Conservation (phyloP, 1,139 yeast species). For the Lizanozyma gosingica region DNA sequence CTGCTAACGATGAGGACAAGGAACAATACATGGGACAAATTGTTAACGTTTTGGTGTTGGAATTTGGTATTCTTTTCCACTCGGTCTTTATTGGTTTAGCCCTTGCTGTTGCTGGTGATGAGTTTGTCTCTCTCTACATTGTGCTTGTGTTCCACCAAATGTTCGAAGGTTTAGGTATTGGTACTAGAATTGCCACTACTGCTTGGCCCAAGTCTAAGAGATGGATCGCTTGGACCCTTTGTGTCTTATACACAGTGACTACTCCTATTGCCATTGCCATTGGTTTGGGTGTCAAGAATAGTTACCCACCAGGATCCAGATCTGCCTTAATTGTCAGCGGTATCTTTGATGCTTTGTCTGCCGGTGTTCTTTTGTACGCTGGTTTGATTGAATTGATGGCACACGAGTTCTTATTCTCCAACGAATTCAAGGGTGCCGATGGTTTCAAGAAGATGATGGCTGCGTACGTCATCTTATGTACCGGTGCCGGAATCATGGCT, state of each 20-base stretch:
- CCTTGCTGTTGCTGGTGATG: conserved; percentile 62
- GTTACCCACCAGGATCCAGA: conserved; percentile 54
- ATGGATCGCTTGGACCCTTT: conserved; percentile 52
- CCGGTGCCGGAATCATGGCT: conserved; percentile 35
- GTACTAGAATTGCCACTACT: conserved; percentile 72
- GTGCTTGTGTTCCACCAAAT: conserved; percentile 86
- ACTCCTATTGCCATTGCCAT: conserved; percentile 82
- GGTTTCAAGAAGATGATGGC: conserved; percentile 32
- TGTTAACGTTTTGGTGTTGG: conserved; percentile 51
- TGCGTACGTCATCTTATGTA: conserved; percentile 26
- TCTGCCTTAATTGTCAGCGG: conserved; percentile 67
- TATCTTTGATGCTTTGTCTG: conserved; percentile 70
- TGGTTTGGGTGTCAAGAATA: conserved; percentile 72
- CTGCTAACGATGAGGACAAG: conserved; percentile 22
- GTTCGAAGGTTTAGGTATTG: conserved; percentile 90
- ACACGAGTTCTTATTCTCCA: conserved; percentile 71
- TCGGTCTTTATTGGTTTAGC: conserved; percentile 74
- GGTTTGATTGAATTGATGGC: conserved; percentile 86
- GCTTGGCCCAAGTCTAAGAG: conserved; percentile 48
- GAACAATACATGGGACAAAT: conserved; percentile 40
- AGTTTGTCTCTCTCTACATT: conserved; percentile 65
- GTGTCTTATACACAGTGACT: conserved; percentile 54
- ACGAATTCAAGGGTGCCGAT: conserved; percentile 45
- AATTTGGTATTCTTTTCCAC: conserved; percentile 76
- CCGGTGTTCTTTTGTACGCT: conserved; percentile 80